Percentiles rank a stretch among this genome's conserved stretches.
Evolutionary conservation across 768 basidiomycete species (phyloP).

Genomic region (Glaciozyma martinii): DNA sequence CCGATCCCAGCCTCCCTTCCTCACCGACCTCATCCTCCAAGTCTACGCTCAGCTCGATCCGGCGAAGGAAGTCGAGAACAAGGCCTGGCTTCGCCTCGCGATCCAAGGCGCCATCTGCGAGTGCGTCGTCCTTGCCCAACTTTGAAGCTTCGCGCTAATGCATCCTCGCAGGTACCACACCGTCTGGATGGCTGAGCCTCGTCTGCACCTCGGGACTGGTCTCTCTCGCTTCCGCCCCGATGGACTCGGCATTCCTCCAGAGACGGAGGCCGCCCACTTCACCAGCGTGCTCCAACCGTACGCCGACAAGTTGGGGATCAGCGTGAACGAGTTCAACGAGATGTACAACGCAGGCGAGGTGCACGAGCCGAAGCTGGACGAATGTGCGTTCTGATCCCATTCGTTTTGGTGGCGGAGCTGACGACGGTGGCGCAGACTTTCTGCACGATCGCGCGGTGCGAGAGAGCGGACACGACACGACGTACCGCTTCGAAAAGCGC

Average conservation of each 20-base stretch:
- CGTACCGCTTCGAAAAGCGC: constrained; percentile 93
- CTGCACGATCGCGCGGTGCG: constrained; percentile 64
- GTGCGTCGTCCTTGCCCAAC: not conserved
- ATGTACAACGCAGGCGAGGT: constrained; percentile 80
- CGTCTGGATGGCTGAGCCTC: constrained; percentile 89
- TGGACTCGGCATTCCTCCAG: constrained; percentile 91
- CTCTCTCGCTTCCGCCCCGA: constrained; percentile 89
- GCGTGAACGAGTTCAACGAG: constrained; percentile 91
- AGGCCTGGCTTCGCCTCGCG: constrained; percentile 84
- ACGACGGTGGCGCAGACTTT: not conserved
- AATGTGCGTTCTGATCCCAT: constrained; percentile 82
- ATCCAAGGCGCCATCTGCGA: constrained; percentile 98
- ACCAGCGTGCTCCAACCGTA: constrained; percentile 94
- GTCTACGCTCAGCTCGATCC: constrained; percentile 94
- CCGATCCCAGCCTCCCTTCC: constrained; percentile 93
- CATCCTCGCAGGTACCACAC: constrained; percentile 60
- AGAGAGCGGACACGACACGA: constrained; percentile 67
- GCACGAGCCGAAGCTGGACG: constrained; percentile 80
- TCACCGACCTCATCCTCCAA: constrained; percentile 96
- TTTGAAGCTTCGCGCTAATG: too few relatives aligned
- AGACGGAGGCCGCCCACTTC: constrained; percentile 97
- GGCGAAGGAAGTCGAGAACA: constrained; percentile 67
- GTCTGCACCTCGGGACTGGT: constrained; percentile 88
- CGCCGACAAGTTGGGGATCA: constrained; percentile 82
- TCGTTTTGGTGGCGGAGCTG: not conserved